Conservation (phyloP, 2,329 filamentous ascomycete genomes). For the Rugonectria rugulosa region DNA sequence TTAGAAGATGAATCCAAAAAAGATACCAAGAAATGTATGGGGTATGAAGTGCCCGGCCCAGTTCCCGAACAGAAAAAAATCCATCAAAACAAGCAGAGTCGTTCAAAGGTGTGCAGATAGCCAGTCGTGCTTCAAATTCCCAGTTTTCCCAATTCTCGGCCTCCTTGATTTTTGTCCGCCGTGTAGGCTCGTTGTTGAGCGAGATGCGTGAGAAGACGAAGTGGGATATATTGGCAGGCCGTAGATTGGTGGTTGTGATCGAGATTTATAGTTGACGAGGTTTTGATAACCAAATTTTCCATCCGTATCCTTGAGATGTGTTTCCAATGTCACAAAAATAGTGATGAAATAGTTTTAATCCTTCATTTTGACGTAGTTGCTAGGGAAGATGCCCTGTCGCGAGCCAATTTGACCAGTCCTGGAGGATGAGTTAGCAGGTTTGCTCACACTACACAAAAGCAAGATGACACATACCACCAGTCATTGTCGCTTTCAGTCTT, state of each 20-base stretch:
- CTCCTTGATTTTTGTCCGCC: neutral
- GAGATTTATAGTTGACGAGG: too few relatives aligned
- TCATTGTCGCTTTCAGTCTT: slow-evolving; percentile 93
- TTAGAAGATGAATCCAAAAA: slow-evolving; percentile 2
- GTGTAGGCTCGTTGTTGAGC: neutral
- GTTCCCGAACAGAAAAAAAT: slow-evolving; percentile 1
- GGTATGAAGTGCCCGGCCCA: slow-evolving; percentile 19
- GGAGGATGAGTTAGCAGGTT: slow-evolving; percentile 2
- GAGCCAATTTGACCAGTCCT: slow-evolving; percentile 90
- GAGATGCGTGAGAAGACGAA: neutral
- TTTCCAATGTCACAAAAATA: neutral
- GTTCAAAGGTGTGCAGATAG: slow-evolving; percentile 21
- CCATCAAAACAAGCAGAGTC: neutral
- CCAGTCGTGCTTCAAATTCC: slow-evolving; percentile 9
- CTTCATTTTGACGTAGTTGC: slow-evolving; percentile 76
- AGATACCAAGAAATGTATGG: slow-evolving; percentile 11
- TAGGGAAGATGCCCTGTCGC: slow-evolving; percentile 91
- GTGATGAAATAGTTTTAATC: slow-evolving; percentile 44
- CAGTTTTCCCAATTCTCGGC: slow-evolving; percentile 6
- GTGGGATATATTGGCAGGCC: slow-evolving; percentile 1
- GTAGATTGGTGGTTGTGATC: slow-evolving; percentile 4
- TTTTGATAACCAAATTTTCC: too few relatives aligned
- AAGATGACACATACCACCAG: slow-evolving; percentile 76
- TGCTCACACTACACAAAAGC: neutral
- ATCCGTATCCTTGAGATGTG: neutral